These are phyloP conservation scores for Anthracocystis setariae DNA, from an alignment of 1,284 basidiomycete species.

Conservation along the genomic window DNA sequence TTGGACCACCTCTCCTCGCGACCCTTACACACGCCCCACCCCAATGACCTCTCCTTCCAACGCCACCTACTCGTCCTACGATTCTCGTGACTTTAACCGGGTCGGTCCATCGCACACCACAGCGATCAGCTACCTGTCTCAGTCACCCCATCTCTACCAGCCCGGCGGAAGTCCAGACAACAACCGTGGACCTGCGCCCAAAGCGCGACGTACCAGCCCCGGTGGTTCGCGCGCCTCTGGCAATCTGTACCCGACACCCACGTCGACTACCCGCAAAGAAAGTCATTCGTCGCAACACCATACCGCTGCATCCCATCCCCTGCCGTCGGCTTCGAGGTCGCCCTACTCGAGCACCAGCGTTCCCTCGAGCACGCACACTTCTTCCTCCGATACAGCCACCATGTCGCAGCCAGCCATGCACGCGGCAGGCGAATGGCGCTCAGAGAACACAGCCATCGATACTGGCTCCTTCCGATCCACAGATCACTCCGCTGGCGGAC, in stretches of 20 bases:
- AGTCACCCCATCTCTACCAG: conserved; percentile 6
- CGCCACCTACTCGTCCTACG: conserved; percentile 6
- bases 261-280: not conserved
- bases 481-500: conserved; percentile 3
- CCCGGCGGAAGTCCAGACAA: conserved; percentile 33
- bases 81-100: conserved; percentile 11
- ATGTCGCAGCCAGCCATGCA: not conserved
- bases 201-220: conserved; percentile 44
- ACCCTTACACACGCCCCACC: conserved; percentile 1
- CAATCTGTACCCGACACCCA: conserved; percentile 11
- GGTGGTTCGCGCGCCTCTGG: conserved; percentile 46
- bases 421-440: not conserved
- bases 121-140: conserved; percentile 1
- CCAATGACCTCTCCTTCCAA: conserved; percentile 22
- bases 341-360: not conserved
- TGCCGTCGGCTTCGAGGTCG: conserved; percentile 6
- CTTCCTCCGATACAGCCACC: conserved; percentile 3
- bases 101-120: conserved; percentile 11
- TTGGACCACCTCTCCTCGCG: conserved; percentile 11
- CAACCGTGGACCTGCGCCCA: conserved; percentile 28
- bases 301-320: conserved; percentile 1
- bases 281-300: not conserved
- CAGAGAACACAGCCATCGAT: not conserved
- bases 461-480: not conserved
- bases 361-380: not conserved